Conservation (phyloP, 164 flowering plant species). For the Annona squamosa region DNA sequence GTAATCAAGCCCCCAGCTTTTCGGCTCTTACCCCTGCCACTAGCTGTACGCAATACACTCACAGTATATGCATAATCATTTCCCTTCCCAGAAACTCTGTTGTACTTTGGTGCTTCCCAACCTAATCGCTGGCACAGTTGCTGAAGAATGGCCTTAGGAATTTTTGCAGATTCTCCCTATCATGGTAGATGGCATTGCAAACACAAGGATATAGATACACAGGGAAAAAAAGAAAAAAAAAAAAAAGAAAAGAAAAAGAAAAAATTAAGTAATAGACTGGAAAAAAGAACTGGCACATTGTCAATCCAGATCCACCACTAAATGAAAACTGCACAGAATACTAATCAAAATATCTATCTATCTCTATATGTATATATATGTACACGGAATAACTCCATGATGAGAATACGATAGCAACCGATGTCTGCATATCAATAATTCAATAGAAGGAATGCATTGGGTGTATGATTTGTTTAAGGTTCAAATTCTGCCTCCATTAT, state of each 20-base stretch:
- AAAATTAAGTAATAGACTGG: background rate
- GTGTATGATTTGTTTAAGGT: too few relatives aligned
- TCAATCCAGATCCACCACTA: background rate
- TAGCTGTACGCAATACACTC: conserved; percentile 70
- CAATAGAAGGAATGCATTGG: too few relatives aligned
- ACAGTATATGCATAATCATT: conserved; percentile 45
- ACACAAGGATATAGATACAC: background rate
- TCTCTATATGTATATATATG: too few relatives aligned
- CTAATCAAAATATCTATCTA: too few relatives aligned
- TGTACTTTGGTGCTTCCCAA: conserved; percentile 91
- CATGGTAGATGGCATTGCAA: conserved; percentile 13
- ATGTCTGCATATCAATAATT: too few relatives aligned
- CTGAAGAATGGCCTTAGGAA: conserved; percentile 88
- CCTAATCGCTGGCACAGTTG: conserved; percentile 80
- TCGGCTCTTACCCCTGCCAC: conserved; percentile 90
- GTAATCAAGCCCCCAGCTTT: conserved; percentile 79
- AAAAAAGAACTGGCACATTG: background rate
- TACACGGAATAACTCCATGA: too few relatives aligned
- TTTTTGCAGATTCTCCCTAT: conserved; percentile 76
- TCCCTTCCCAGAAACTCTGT: conserved; percentile 39
- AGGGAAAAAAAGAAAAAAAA: background rate
- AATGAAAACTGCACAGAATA: too few relatives aligned
- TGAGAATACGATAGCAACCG: too few relatives aligned
- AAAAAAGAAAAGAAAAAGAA: background rate
- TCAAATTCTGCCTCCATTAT: too few relatives aligned